Evolutionary conservation across 768 basidiomycete species (phyloP).

Genomic region (Multifurca ochricompacta): DNA sequence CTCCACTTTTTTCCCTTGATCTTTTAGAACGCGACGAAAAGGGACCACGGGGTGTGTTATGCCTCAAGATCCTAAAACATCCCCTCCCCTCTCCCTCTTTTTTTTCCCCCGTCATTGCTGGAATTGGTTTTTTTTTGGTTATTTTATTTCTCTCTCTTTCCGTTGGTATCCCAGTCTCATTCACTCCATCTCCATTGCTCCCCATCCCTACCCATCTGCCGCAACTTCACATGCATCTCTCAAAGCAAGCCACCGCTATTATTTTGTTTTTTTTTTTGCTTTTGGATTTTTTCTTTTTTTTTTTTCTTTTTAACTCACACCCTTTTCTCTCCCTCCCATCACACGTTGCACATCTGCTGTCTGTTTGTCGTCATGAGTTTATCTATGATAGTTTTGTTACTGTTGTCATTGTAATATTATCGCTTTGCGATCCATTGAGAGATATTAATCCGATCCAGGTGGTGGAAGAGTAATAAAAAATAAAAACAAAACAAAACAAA

Average conservation of each 20-base stretch:
- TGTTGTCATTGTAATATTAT: background rate
- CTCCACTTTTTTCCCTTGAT: background rate
- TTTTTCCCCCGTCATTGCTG: too few species aligned
- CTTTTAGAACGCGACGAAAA: background rate
- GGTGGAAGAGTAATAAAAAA: background rate
- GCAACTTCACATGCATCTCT: background rate
- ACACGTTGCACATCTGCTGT: slow-evolving; percentile 2
- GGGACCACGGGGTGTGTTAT: background rate
- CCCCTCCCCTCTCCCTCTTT: too few species aligned
- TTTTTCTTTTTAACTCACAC: background rate
- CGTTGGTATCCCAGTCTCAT: background rate
- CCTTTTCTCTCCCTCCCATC: too few species aligned
- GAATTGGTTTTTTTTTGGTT: background rate
- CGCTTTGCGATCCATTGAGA: too few species aligned
- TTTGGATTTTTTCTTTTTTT: too few species aligned
- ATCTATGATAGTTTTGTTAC: background rate
- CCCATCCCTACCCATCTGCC: too few species aligned
- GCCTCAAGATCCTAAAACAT: too few species aligned
- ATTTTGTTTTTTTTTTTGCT: too few species aligned
- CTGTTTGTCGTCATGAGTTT: background rate
- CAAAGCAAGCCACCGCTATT: too few species aligned
- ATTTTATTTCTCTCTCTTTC: background rate
- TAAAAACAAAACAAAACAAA: background rate
- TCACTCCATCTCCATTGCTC: background rate
- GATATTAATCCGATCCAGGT: background rate